A percentile compares a stretch with the other conserved stretches of the same genome.
These are phyloP conservation scores for Cytospora chrysosperma DNA, from an alignment of 2,329 filamentous ascomycete genomes.

Conservation along the genomic window DNA sequence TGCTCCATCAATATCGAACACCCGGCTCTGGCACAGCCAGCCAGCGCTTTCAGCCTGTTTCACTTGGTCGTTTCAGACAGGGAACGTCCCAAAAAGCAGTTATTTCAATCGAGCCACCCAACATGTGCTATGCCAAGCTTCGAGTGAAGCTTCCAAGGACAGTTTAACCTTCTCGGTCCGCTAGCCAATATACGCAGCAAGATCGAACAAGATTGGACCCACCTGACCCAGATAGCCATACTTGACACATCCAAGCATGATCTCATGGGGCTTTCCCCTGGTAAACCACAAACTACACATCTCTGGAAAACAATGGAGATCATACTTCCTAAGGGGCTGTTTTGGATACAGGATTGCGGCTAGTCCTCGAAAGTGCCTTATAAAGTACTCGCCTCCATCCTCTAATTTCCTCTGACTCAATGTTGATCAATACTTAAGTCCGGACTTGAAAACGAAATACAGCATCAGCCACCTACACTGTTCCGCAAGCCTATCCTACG, in stretches of 20 bases:
- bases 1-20: conserved; percentile 1
- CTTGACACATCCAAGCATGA: neutral
- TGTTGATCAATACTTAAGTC: too few species aligned
- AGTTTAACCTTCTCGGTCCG: neutral
- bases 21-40: neutral
- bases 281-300: neutral
- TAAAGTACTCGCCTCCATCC: neutral
- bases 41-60: conserved; percentile 8
- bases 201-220: neutral
- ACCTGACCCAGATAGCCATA: neutral
- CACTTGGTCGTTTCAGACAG: conserved; percentile 7
- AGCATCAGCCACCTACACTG: neutral
- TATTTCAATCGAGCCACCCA: neutral
- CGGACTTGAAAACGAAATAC: neutral
- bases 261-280: too few species aligned
- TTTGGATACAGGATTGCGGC: neutral
- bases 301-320: too few species aligned
- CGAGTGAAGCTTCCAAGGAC: neutral
- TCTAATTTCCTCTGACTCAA: neutral
- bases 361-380: neutral
- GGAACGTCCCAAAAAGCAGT: neutral
- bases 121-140: neutral
- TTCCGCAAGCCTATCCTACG: neutral
- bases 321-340: neutral
- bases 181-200: neutral